These are phyloP conservation scores for Xylaria multiplex DNA, from an alignment of 2,329 filamentous ascomycete species.

Conservation along the genomic window DNA sequence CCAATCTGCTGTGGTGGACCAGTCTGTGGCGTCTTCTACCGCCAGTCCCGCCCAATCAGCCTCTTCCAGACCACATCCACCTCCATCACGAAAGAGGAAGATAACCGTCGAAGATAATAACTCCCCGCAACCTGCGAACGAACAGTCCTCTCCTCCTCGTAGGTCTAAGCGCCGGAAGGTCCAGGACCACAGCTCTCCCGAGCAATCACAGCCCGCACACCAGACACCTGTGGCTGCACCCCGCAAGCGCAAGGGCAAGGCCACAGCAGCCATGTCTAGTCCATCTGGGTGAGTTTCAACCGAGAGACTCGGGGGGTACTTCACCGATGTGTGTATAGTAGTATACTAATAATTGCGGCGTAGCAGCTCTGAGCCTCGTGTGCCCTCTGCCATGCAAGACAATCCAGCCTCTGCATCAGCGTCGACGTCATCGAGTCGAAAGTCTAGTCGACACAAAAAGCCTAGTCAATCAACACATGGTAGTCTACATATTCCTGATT, in stretches of 20 bases:
- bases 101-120: conserved; percentile 61
- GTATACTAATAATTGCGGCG: conserved; percentile 37
- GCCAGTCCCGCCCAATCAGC: conserved; percentile 51
- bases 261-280: conserved; percentile 74
- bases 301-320: conserved; percentile 10
- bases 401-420: conserved; percentile 60
- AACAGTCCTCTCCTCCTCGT: conserved; percentile 58
- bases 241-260: conserved; percentile 70
- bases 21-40: conserved; percentile 55
- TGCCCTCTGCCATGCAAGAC: conserved; percentile 71
- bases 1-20: conserved; percentile 53
- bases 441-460: conserved; percentile 78
- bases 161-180: conserved; percentile 78
- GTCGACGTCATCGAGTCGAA: conserved; percentile 72
- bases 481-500: conserved; percentile 42
- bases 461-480: conserved; percentile 58
- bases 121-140: conserved; percentile 50
- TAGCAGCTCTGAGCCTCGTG: conserved; percentile 66
- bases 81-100: conserved; percentile 77
- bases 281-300: conserved; percentile 66
- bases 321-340: conserved; percentile 42
- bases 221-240: conserved; percentile 52
- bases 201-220: conserved; percentile 45
- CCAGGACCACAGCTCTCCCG: conserved; percentile 54
- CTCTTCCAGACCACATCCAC: conserved; percentile 54